Percentiles rank a stretch among this genome's conserved stretches.
These are phyloP conservation scores for Biscutella laevigata DNA, from an alignment of 441 rosid species.

Conservation along the genomic window DNA sequence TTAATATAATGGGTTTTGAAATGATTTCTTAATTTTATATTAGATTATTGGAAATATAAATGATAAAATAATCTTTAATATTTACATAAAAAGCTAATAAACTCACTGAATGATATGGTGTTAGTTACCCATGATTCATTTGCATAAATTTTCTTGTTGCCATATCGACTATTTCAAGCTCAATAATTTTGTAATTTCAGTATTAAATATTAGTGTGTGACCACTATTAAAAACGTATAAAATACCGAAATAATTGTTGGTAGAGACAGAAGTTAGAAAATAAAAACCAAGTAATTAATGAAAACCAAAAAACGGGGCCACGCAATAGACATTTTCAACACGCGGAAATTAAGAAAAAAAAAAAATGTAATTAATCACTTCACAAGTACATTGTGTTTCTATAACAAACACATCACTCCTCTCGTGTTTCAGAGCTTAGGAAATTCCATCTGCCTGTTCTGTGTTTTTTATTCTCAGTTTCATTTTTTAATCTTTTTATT, in stretches of 20 bases:
- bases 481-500: neutral
- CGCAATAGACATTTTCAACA: constrained; percentile 9
- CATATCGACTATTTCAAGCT: neutral
- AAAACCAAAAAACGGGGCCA: constrained; percentile 9
- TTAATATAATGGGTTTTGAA: neutral
- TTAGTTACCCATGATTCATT: neutral
- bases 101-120: neutral
- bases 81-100: neutral
- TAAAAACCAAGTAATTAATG: constrained; percentile 1
- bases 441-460: constrained; percentile 18
- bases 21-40: neutral
- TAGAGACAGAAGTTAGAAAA: neutral
- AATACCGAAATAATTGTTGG: neutral
- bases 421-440: constrained; percentile 12
- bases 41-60: neutral
- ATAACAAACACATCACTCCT: neutral
- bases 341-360: neutral
- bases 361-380: too few species aligned
- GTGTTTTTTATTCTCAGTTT: neutral
- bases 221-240: neutral
- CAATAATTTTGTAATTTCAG: neutral
- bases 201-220: neutral
- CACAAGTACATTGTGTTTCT: too few species aligned
- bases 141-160: neutral
- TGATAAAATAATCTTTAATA: neutral